Conservation (phyloP, 331 rosid species). For the Quercus tomentella region DNA sequence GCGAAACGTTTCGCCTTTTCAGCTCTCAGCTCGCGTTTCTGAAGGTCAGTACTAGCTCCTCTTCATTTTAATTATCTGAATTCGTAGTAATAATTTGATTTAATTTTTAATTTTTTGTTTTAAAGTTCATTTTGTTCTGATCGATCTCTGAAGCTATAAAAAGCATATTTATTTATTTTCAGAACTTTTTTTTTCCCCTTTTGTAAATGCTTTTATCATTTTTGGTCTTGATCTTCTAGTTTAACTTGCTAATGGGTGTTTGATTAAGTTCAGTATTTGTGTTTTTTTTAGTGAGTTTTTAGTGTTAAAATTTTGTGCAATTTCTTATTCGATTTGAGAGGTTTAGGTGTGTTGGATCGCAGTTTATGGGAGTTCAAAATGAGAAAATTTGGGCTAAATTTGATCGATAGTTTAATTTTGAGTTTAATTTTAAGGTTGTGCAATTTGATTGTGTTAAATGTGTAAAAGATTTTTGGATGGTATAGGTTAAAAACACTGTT, state of each 20-base stretch:
- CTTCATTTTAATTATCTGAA: background rate
- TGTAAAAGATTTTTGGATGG: background rate
- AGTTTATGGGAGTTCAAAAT: background rate
- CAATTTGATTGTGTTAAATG: slow-evolving; percentile 6
- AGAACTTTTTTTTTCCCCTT: background rate
- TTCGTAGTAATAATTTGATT: background rate
- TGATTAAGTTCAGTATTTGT: slow-evolving; percentile 6
- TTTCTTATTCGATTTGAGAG: slow-evolving; percentile 7
- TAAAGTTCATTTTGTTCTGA: background rate
- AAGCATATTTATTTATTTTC: slow-evolving; percentile 4
- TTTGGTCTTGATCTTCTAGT: slow-evolving; percentile 32
- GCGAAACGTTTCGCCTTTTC: slow-evolving; percentile 32
- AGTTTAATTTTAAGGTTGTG: background rate
- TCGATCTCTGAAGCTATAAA: slow-evolving; percentile 35
- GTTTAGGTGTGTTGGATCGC: slow-evolving; percentile 14
- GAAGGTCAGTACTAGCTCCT: slow-evolving; percentile 41
- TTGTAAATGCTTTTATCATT: background rate
- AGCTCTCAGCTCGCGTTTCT: slow-evolving; percentile 37
- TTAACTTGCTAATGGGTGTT: slow-evolving; percentile 6
- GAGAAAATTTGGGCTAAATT: slow-evolving; percentile 8
- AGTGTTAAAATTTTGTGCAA: background rate
- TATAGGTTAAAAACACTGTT: background rate
- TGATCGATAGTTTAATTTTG: background rate
- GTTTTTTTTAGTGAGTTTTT: slow-evolving; percentile 1
- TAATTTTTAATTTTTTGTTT: background rate